Conservation (phyloP, 129 eudicot genomes). For the Ambrosia trifida region DNA sequence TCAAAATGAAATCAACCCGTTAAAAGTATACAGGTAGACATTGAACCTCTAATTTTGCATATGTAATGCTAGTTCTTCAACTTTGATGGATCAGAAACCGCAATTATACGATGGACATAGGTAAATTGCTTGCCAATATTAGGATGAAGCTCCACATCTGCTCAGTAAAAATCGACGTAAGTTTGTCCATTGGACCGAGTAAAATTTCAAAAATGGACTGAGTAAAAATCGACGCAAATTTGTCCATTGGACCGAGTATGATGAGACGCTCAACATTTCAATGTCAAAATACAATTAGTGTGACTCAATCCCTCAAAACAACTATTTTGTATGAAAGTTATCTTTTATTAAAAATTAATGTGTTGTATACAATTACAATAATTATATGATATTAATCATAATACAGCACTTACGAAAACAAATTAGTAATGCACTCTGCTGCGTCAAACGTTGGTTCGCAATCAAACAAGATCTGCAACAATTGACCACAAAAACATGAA, state of each 20-base stretch:
- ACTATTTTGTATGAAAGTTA: not conserved
- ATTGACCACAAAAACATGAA: no score
- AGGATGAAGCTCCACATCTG: slow-evolving; percentile 94
- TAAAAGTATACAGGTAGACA: not conserved
- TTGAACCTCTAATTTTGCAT: not conserved
- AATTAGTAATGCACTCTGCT: not conserved
- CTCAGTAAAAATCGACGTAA: not conserved
- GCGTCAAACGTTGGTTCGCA: no score
- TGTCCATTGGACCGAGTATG: not conserved
- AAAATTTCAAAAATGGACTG: no score
- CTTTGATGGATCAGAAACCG: not conserved
- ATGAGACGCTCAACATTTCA: no score
- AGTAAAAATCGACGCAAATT: not conserved
- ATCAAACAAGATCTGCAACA: no score
- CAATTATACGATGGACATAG: not conserved
- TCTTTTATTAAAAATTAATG: not conserved
- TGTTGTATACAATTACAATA: not conserved
- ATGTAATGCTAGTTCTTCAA: no score
- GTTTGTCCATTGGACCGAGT: not conserved
- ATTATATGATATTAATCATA: not conserved
- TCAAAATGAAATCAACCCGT: not conserved
- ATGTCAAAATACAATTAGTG: no score
- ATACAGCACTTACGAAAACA: not conserved
- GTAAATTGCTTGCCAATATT: slow-evolving; percentile 67
- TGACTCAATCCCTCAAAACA: not conserved